Evolutionary conservation across 140 eudicot genomes (phyloP).

Genomic region (Flaveria floridana): DNA sequence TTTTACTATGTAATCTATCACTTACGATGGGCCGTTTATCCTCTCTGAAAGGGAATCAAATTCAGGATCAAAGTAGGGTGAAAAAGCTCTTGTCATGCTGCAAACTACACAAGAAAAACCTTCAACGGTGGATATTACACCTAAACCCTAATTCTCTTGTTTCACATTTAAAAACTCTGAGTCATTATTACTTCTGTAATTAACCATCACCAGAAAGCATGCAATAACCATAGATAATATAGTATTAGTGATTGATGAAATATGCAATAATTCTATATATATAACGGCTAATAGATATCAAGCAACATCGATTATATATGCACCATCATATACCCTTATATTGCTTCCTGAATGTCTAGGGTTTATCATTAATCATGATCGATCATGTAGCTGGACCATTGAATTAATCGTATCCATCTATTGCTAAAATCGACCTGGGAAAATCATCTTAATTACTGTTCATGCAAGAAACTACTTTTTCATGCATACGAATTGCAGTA

Average conservation of each 20-base stretch:
- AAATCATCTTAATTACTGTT: not conserved
- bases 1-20: not conserved
- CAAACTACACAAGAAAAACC: constrained; percentile 30
- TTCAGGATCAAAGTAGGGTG: constrained; percentile 84
- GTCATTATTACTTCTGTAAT: not conserved
- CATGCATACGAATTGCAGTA: not conserved
- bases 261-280: too few relatives aligned
- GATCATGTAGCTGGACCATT: constrained; percentile 7
- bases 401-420: constrained; percentile 1
- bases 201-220: not conserved
- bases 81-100: constrained; percentile 50
- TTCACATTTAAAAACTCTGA: not conserved
- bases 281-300: too few relatives aligned
- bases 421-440: not conserved
- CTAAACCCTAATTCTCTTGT: constrained; percentile 16
- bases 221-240: not conserved
- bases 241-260: too few relatives aligned
- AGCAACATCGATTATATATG: too few relatives aligned
- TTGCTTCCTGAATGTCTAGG: constrained; percentile 19
- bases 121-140: not conserved
- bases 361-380: constrained; percentile 26
- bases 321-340: too few relatives aligned
- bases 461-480: not conserved
- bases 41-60: constrained; percentile 68
- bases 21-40: constrained; percentile 71